Base-by-base conservation (phyloP, 345 rosid genomes). In the Cardamine occulta region DNA sequence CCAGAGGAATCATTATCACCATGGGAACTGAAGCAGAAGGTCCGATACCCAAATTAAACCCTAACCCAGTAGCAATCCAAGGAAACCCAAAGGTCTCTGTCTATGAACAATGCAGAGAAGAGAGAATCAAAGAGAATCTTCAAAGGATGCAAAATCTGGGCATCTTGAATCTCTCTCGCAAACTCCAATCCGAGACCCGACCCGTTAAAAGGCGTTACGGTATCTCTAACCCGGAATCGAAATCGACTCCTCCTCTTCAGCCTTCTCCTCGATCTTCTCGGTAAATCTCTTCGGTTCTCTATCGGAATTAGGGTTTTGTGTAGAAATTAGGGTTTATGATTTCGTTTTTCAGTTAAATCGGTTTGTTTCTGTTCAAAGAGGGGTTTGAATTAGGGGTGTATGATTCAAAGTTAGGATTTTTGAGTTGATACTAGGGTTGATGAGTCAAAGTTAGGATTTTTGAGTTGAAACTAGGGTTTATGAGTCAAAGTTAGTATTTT, bases 111-210 rank as follows among this genome's bases (percentile, higher is more conserved):
- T 81, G 89, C 11, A 86, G 98, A 72, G 90, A 89, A 74, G 90
- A 86, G 47, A 81, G 95, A 59, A 90, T 94, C 87, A 91, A 77
- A 63, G 87, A 85, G 60, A 91, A 94, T 83, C 87, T 82, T 42
- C 86, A 85, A 61, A 70, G 89, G 51, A 82, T 91, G 96, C 87
- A 87, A 47, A 84, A 88, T 42, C 85, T 94, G 0, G 98, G 98
- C 35, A 74, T 94, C 67, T 29, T 70, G 47, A 88, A 91, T 48
- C 90, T 89, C 79, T 85, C 96, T 23, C 84, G 58, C 51, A 82
- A 87, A 77, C 84, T 88, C 83, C 79, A 73, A 31, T 24, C 88
- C 15, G 32, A 74, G 51, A 48, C 67, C 32, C 71, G 65, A 63
- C 73, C 84, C 45, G 44, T 80, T 15, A 85, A 74, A 79, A 82